Evolutionary conservation across 345 rosid genomes (phyloP).

Genomic region (Durio zibethinus): DNA sequence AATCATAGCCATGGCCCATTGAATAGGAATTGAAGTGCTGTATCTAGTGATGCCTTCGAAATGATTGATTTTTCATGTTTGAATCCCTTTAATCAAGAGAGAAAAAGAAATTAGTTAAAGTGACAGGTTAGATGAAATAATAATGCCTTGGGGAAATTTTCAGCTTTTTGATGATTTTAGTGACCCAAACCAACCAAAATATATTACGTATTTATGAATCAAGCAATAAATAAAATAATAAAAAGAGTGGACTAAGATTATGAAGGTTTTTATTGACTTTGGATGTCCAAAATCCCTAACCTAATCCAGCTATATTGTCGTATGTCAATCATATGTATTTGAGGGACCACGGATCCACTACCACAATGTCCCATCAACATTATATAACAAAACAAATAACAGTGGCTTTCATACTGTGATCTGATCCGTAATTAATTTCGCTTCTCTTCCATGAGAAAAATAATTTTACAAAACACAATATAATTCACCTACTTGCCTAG

Average conservation of each 20-base stretch:
- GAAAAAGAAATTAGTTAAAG: no score
- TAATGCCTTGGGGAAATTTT: background rate
- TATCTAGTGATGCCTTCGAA: no score
- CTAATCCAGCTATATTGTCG: background rate
- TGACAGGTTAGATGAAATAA: background rate
- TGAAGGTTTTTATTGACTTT: background rate
- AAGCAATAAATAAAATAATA: background rate
- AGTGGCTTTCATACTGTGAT: background rate
- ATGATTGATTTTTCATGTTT: no score
- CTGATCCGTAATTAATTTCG: no score
- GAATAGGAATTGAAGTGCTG: background rate
- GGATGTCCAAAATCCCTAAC: background rate
- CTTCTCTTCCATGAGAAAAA: background rate
- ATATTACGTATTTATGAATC: no score
- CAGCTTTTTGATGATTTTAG: background rate
- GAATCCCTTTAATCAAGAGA: no score
- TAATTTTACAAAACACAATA: no score
- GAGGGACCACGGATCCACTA: slow-evolving; percentile 7
- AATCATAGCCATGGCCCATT: background rate
- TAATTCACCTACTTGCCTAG: no score
- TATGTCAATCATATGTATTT: background rate
- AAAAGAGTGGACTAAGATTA: background rate
- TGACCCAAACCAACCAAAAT: background rate
- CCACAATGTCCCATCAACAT: background rate
- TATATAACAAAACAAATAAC: background rate